A percentile compares a stretch with the other conserved stretches of the same genome.
Evolutionary conservation across 768 basidiomycete species (phyloP).

Genomic region (Auricularia cornea): DNA sequence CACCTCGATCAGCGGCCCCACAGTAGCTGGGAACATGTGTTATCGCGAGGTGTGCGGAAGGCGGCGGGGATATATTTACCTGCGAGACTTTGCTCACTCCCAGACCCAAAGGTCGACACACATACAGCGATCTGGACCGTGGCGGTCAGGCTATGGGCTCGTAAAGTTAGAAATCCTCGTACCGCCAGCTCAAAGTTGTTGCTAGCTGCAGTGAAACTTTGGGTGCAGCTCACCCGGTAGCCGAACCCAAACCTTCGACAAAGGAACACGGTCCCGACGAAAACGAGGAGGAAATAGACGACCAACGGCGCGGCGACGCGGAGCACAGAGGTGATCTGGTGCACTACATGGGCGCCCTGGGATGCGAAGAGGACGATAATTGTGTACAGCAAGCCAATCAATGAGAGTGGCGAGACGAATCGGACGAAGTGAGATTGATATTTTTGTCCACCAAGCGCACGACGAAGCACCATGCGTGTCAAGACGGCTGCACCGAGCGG

Average conservation of each 20-base stretch:
- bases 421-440: conserved; percentile 59
- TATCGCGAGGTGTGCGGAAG: no score
- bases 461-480: conserved; percentile 47
- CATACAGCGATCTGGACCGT: conserved; percentile 41
- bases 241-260: conserved; percentile 32
- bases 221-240: conserved; percentile 69
- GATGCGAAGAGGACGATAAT: conserved; percentile 69
- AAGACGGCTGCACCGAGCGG: conserved; percentile 62
- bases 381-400: conserved; percentile 74
- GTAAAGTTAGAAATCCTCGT: not conserved
- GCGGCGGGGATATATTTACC: no score
- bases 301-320: conserved; percentile 74
- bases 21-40: conserved; percentile 44
- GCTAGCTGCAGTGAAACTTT: conserved; percentile 71
- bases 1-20: conserved; percentile 71
- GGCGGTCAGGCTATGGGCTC: no score
- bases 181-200: conserved; percentile 84
- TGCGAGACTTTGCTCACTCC: conserved; percentile 71
- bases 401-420: conserved; percentile 55
- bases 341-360: conserved; percentile 55
- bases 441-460: conserved; percentile 36
- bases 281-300: conserved; percentile 73
- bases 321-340: conserved; percentile 70
- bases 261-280: conserved; percentile 45
- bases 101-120: conserved; percentile 68